Evolutionary conservation across 2,329 filamentous ascomycete species (phyloP).

Genomic region (Alternaria triticimaculans): DNA sequence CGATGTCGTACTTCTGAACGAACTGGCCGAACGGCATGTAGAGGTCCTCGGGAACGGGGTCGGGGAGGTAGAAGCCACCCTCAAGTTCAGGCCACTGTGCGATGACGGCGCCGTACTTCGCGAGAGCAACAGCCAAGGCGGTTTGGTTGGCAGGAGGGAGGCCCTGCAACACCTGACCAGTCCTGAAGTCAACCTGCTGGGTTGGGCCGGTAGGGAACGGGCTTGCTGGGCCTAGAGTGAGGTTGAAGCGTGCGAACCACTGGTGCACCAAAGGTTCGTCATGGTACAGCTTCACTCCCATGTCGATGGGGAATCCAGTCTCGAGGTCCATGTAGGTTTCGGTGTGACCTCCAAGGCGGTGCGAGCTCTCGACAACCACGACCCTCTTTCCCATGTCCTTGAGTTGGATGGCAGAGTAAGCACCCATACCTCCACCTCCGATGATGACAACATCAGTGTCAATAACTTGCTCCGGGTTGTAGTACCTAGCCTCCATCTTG

Average conservation of each 20-base stretch:
- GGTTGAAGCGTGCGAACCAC: conserved; percentile 21
- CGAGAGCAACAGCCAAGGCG: conserved; percentile 16
- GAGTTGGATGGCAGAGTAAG: conserved; percentile 52
- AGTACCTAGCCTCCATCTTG: conserved; percentile 1
- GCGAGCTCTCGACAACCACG: conserved; percentile 50
- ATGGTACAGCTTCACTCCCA: conserved; percentile 47
- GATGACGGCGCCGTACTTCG: conserved; percentile 35
- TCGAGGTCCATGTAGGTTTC: conserved; percentile 53
- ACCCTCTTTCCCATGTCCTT: conserved; percentile 47
- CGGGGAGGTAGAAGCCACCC: conserved; percentile 54
- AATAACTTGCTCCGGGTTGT: conserved; percentile 1
- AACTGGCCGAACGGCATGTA: conserved; percentile 59
- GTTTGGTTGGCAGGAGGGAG: conserved; percentile 14
- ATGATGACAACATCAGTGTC: conserved; percentile 46
- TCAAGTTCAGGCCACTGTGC: conserved; percentile 22
- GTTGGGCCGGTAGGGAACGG: neutral
- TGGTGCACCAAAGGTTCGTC: conserved; percentile 48
- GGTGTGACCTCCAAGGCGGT: conserved; percentile 56
- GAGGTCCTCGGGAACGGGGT: conserved; percentile 56
- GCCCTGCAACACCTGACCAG: conserved; percentile 20
- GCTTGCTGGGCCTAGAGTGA: neutral
- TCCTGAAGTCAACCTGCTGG: conserved; percentile 40
- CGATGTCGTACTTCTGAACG: conserved; percentile 56
- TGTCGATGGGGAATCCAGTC: conserved; percentile 41
- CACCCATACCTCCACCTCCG: conserved; percentile 52